Conservation (phyloP, 106 monocot genomes). For the Agapanthus africanus region DNA sequence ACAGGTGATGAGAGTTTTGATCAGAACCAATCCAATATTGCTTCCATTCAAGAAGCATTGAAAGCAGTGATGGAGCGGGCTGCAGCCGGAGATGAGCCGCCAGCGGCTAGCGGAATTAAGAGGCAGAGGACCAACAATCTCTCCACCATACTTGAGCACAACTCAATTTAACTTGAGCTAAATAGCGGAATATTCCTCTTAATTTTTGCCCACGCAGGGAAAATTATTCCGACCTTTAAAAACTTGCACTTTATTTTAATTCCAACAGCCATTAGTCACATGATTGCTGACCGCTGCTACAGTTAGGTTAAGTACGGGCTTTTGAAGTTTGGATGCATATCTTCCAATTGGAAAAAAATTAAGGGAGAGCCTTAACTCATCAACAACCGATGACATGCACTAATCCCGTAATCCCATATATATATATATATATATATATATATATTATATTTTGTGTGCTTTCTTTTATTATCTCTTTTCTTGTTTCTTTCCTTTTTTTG, state of each 20-base stretch:
- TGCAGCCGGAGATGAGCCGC: slow-evolving; percentile 22
- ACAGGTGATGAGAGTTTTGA: slow-evolving; percentile 29
- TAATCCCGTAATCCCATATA: background rate
- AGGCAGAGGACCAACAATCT: slow-evolving; percentile 59
- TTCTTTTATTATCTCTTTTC: background rate
- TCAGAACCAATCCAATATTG: slow-evolving; percentile 15
- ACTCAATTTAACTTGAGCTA: slow-evolving; percentile 5
- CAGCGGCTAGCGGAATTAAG: slow-evolving; percentile 37
- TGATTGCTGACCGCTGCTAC: too few species aligned
- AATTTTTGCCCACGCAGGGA: too few species aligned
- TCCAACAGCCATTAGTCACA: too few species aligned
- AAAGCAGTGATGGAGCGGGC: slow-evolving; percentile 67
- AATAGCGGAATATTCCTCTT: background rate
- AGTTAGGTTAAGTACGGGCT: too few species aligned
- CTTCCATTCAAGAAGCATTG: slow-evolving; percentile 64
- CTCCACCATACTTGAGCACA: slow-evolving; percentile 18
- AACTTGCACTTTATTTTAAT: too few species aligned
- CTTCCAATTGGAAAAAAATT: too few species aligned
- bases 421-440: background rate
- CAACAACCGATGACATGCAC: too few species aligned
- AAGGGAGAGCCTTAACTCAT: too few species aligned
- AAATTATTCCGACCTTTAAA: too few species aligned
- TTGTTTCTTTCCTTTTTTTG: background rate
- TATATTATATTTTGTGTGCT: background rate
- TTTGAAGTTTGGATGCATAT: too few species aligned